Evolutionary conservation across 352 stramenopile species (phyloP).

Genomic region (Phytophthora sansomeana): DNA sequence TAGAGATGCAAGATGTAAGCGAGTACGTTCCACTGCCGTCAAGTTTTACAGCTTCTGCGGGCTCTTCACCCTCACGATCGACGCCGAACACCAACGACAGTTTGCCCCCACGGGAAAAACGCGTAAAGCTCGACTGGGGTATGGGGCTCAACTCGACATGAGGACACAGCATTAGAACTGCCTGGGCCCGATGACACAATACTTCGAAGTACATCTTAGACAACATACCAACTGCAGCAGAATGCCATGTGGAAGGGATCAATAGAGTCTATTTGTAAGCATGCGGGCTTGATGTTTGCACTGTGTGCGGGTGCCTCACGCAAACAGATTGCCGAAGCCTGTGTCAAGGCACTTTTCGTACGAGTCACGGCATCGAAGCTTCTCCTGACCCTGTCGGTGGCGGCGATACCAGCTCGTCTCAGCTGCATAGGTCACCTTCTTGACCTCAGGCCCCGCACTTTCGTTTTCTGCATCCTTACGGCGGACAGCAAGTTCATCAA

Average conservation of each 20-base stretch:
- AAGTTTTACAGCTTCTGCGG: constrained; percentile 49
- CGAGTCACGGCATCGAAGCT: constrained; percentile 58
- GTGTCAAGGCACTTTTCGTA: constrained; percentile 65
- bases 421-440: constrained; percentile 50
- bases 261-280: constrained; percentile 49
- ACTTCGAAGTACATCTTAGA: constrained; percentile 28
- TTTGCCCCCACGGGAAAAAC: constrained; percentile 51
- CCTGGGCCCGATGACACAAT: not conserved
- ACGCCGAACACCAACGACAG: constrained; percentile 9
- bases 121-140: constrained; percentile 79
- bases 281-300: not conserved
- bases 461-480: constrained; percentile 36
- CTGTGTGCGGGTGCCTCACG: constrained; percentile 15
- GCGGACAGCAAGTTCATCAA: constrained; percentile 59
- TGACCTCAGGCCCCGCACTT: constrained; percentile 8
- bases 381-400: constrained; percentile 77
- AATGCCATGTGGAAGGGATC: constrained; percentile 32
- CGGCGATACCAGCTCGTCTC: constrained; percentile 87
- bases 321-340: constrained; percentile 61
- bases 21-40: constrained; percentile 62
- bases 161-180: constrained; percentile 5
- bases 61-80: constrained; percentile 14
- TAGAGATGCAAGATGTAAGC: constrained; percentile 41
- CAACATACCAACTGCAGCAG: constrained; percentile 16
- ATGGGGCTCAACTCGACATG: constrained; percentile 65